A percentile compares a stretch with the other conserved stretches of the same genome.
Conservation (phyloP, 352 stramenopile species). For the Elongisporangium prolatum region DNA sequence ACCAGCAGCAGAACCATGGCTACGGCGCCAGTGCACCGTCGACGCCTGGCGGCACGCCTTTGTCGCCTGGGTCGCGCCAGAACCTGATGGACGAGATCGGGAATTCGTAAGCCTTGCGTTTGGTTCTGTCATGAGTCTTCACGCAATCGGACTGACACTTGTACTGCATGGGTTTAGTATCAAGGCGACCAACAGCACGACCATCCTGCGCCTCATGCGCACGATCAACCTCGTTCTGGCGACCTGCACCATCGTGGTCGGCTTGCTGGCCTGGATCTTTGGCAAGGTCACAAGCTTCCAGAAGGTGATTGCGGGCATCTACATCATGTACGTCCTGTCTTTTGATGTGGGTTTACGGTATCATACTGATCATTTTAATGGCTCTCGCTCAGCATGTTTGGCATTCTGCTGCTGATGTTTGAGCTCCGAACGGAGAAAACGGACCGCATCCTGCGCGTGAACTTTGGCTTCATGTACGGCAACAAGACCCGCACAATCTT, state of each 20-base stretch:
- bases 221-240: slow-evolving; percentile 73
- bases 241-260: slow-evolving; percentile 58
- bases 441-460: slow-evolving; percentile 70
- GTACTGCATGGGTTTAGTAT: slow-evolving; percentile 24
- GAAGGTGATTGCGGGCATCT: slow-evolving; percentile 80
- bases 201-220: slow-evolving; percentile 78
- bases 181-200: slow-evolving; percentile 79
- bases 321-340: slow-evolving; percentile 74
- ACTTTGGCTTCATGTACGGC: slow-evolving; percentile 90
- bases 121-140: background rate
- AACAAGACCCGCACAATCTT: slow-evolving; percentile 87
- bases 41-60: slow-evolving; percentile 6
- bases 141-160: no score
- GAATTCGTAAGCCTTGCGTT: slow-evolving; percentile 25
- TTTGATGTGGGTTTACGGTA: background rate
- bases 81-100: slow-evolving; percentile 87
- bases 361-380: background rate
- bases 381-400: slow-evolving; percentile 68
- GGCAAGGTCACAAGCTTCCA: slow-evolving; percentile 74
- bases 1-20: slow-evolving; percentile 25
- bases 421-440: slow-evolving; percentile 82
- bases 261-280: slow-evolving; percentile 77
- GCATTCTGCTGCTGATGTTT: slow-evolving; percentile 68
- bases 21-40: slow-evolving; percentile 7
- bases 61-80: slow-evolving; percentile 15